Evolutionary conservation across 1,139 yeast species (phyloP), one percentile per base, ranked within the genome.

Genomic region (Arxiozyma slooffiae): DNA sequence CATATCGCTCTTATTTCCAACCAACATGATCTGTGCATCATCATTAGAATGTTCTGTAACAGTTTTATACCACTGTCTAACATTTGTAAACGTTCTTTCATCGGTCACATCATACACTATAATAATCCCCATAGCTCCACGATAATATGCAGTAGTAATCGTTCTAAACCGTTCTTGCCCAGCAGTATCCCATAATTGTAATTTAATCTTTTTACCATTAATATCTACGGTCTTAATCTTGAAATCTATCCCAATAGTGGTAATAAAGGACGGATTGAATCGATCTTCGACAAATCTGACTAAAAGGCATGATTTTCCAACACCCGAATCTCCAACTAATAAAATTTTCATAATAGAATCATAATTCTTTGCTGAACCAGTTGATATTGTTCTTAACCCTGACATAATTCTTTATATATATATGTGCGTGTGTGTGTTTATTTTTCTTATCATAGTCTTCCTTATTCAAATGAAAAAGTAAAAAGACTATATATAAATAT

Each of bases 101-200:
- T 94, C 97, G 40, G 96, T 85, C 50, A 92, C 97, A 69, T 92
- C 99, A 71, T 92, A 92, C 47, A 92, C 96, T 60, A 92, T 79
- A 53, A 92, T 81, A 67, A 94, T 92, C 56, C 98, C 99, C 94
- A 89, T 88, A 53, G 99, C 98, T 52, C 97, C 97, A 70, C 99
- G 81, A 73, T 94, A 92, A 72, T 94, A 92, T 9, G 98, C 97
- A 22, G 97, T 89, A 47, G 98, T 92, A 70, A 92, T 92, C 50
- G 98, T 92, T 75, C 97, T 82, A 77, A 92, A 92, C 42, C 56
- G 49, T 47, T 53, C 98, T 72, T 92, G 98, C 26, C 98, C 98
- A 7, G 98, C 98, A 41, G 98, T 92, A 69, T 92, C 98, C 98
- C 98, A 92, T 43, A 92, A 89, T 70, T 92, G 98, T 66, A 92